Base-by-base conservation (phyloP, 306 rosid species). In the Castanea mollissima region DNA sequence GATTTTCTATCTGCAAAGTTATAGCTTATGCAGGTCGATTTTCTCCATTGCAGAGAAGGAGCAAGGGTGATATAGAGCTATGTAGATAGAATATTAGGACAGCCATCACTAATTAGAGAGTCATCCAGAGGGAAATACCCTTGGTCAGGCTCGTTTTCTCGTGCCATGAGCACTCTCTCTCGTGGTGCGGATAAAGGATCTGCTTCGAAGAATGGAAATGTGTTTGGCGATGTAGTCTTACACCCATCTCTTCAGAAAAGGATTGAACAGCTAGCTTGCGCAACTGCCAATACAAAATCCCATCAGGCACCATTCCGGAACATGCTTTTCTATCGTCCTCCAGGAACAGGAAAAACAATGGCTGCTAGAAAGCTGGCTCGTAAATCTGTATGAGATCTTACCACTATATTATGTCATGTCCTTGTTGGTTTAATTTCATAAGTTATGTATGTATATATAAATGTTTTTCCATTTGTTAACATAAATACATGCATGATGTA, bases 271-370 rank as follows among this genome's bases (percentile, higher is more conserved):
- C 84, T 95, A 76, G 85, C 99, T 64, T 82, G 85, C 69, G 98
- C 99, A 82, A 95, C 99, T 35, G 93, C 96, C 34, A 93, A 95
- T 86, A 95, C 99, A 65, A 95, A 95, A 84, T 88, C 96, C n/a
- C 99, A 95, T 86, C 93, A 93, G 79, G 99, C 99, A 52, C 99
- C 98, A 5, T 96, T 93, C 77, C 91, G 98, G 69, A 96, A 96
- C 82, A 93, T 96, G 93, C 93, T 96, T 78, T 96, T 96, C 79
- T 96, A 96, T 85, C 98, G 99, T 21, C 97, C 99, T 88, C 98
- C 98, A 20, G 99, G 99, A 85, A 96, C 99, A 56, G 99, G 99
- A 77, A 96, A 96, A 76, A 96, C 99, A 69, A 91, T 96, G 99
- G 99, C 97, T 60, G 99, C 99, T 31, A 88, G 99, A 83, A 98